Conservation (phyloP, 2,329 filamentous ascomycete species). For the Seiridium unicorne region DNA sequence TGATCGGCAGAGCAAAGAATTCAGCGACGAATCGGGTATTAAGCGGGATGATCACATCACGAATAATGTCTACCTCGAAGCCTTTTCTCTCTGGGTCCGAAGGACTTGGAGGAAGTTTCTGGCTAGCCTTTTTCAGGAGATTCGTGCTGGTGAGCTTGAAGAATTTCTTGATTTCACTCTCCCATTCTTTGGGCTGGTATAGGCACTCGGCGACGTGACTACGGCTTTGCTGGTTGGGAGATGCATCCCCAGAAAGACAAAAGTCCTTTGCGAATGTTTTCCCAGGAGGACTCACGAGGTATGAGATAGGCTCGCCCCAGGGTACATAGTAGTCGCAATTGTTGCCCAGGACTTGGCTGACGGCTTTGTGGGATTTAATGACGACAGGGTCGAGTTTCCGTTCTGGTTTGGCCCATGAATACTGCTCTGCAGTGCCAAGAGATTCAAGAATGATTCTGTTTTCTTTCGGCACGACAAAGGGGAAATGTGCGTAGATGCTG, state of each 20-base stretch:
- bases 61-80: slow-evolving; percentile 58
- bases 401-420: slow-evolving; percentile 55
- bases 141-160: slow-evolving; percentile 51
- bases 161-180: slow-evolving; percentile 52
- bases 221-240: slow-evolving; percentile 35
- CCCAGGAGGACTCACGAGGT: slow-evolving; percentile 48
- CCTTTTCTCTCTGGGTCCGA: slow-evolving; percentile 30
- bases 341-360: slow-evolving; percentile 51
- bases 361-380: slow-evolving; percentile 51
- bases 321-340: slow-evolving; percentile 55
- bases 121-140: slow-evolving; percentile 43
- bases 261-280: slow-evolving; percentile 38
- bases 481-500: slow-evolving; percentile 80
- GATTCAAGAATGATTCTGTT: slow-evolving; percentile 50
- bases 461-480: slow-evolving; percentile 22
- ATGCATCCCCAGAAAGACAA: slow-evolving; percentile 46
- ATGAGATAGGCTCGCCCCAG: slow-evolving; percentile 55
- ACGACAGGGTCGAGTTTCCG: slow-evolving; percentile 43
- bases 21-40: slow-evolving; percentile 54
- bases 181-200: slow-evolving; percentile 50
- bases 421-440: slow-evolving; percentile 54
- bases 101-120: slow-evolving; percentile 5
- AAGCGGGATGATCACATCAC: slow-evolving; percentile 47
- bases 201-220: slow-evolving; percentile 45
- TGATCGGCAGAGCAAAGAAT: slow-evolving; percentile 53